phyloP scores from a whole-genome alignment of 208 protist species.

The Wallacemonas collosoma region DNA sequence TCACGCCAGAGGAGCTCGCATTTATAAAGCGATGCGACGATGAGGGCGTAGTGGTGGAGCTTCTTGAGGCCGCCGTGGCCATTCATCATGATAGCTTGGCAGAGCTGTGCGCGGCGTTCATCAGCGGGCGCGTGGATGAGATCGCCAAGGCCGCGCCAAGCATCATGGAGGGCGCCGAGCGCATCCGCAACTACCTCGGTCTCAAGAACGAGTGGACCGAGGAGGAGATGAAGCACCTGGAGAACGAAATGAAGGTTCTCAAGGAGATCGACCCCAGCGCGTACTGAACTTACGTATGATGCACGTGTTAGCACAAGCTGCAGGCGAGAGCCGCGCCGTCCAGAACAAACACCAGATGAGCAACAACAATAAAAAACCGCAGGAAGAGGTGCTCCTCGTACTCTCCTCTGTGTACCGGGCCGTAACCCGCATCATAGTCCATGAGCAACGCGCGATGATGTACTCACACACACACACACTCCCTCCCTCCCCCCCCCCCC shows the following conservation, averaged over 20 bases:
- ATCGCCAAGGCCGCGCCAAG: conserved; percentile 39
- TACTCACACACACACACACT: too few relatives aligned
- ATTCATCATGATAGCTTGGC: conserved; percentile 31
- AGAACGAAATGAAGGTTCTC: conserved; percentile 59
- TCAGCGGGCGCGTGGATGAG: conserved; percentile 39
- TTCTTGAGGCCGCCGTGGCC: conserved; percentile 26
- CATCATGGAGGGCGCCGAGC: conserved; percentile 53
- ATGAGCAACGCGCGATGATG: too few relatives aligned
- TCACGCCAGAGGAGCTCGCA: conserved; percentile 29
- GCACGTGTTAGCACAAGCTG: too few relatives aligned
- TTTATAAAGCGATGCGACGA: conserved; percentile 32
- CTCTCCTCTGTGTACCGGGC: too few relatives aligned
- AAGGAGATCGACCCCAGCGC: conserved; percentile 37
- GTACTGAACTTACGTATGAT: conserved; percentile 22
- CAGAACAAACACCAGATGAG: too few relatives aligned
- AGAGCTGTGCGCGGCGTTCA: conserved; percentile 32
- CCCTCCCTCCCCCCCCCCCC: too few relatives aligned
- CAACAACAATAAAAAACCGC: not conserved
- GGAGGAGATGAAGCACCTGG: conserved; percentile 52
- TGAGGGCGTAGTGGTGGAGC: conserved; percentile 17
- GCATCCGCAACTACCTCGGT: conserved; percentile 40
- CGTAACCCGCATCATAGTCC: too few relatives aligned
- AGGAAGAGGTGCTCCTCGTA: too few relatives aligned
- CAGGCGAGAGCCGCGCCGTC: too few relatives aligned
- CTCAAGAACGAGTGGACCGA: conserved; percentile 57